Evolutionary conservation across 805 yeast species (phyloP).

Genomic region (Debaryomyces hansenii): DNA sequence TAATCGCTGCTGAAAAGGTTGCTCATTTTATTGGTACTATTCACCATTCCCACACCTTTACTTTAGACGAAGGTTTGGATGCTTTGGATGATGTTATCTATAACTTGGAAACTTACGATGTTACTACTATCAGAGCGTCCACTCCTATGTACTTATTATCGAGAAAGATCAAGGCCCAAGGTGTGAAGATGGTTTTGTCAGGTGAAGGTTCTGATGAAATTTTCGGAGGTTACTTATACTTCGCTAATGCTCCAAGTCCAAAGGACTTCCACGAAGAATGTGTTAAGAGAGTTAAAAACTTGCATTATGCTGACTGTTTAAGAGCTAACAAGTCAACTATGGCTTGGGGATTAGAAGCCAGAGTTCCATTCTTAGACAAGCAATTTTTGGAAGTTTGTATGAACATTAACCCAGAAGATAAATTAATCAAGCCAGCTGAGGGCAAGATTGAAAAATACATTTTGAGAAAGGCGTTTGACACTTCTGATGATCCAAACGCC

Average conservation of each 20-base stretch:
- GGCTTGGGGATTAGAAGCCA: constrained; percentile 99
- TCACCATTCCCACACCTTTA: constrained; percentile 97
- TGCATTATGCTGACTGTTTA: constrained; percentile 94
- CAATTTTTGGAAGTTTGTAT: constrained; percentile 86
- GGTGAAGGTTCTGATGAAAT: constrained; percentile 99
- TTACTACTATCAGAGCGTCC: constrained; percentile 97
- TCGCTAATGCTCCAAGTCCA: constrained; percentile 94
- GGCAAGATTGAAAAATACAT: constrained; percentile 93
- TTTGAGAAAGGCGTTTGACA: constrained; percentile 96
- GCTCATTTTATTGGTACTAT: constrained; percentile 94
- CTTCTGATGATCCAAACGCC: constrained; percentile 72
- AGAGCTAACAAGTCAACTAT: constrained; percentile 99
- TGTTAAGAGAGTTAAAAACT: constrained; percentile 94
- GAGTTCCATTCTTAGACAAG: constrained; percentile 98
- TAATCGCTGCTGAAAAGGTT: constrained; percentile 92
- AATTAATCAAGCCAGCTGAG: constrained; percentile 68
- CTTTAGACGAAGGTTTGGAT: constrained; percentile 94
- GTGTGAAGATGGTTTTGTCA: constrained; percentile 97
- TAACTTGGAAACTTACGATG: constrained; percentile 97
- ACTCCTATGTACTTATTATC: constrained; percentile 97
- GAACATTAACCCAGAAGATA: constrained; percentile 94
- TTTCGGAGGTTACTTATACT: constrained; percentile 97
- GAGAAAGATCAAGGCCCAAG: constrained; percentile 98
- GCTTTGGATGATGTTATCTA: constrained; percentile 91
- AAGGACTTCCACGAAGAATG: constrained; percentile 94